phyloP scores from a whole-genome alignment of 352 stramenopile species.

The Thraustochytrium striatum region DNA sequence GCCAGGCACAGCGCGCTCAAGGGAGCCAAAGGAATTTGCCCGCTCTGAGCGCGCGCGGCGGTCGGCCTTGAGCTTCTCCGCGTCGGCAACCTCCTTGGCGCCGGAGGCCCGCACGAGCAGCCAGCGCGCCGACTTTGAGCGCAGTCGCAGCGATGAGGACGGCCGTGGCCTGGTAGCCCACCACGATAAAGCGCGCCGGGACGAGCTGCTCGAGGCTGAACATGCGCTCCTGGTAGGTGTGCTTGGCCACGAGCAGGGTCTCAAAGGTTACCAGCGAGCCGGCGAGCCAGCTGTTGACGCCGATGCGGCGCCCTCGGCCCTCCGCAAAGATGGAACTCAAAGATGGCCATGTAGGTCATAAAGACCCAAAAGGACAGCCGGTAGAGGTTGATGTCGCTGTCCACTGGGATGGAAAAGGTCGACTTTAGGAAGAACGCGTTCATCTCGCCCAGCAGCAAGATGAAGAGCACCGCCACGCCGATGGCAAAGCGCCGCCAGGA shows the following conservation, averaged over 20 bases:
- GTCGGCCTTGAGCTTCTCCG: background rate
- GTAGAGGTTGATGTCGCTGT: constrained; percentile 48
- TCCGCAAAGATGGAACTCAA: constrained; percentile 39
- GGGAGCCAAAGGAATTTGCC: background rate
- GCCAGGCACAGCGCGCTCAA: constrained; percentile 14
- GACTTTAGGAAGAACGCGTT: constrained; percentile 84
- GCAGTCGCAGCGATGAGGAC: background rate
- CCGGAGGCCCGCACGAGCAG: background rate
- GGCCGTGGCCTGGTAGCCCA: background rate
- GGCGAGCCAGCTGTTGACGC: constrained; percentile 32
- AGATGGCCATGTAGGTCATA: constrained; percentile 46
- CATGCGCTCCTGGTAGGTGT: constrained; percentile 8
- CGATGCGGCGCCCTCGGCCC: constrained; percentile 13
- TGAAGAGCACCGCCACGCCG: constrained; percentile 66
- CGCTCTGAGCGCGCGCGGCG: no score
- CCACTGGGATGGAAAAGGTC: constrained; percentile 45
- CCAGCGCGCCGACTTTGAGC: background rate
- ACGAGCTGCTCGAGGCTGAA: constrained; percentile 2
- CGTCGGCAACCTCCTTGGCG: background rate
- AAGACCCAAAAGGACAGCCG: constrained; percentile 42
- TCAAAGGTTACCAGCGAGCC: constrained; percentile 21
- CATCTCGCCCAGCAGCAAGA: constrained; percentile 79
- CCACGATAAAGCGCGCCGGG: constrained; percentile 3
- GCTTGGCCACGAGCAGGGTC: constrained; percentile 35
- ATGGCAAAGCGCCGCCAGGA: constrained; percentile 79